Evolutionary conservation across 1,284 basidiomycete genomes (phyloP), one percentile per base, ranked within the genome.

Genomic region (Stereum hirsutum): DNA sequence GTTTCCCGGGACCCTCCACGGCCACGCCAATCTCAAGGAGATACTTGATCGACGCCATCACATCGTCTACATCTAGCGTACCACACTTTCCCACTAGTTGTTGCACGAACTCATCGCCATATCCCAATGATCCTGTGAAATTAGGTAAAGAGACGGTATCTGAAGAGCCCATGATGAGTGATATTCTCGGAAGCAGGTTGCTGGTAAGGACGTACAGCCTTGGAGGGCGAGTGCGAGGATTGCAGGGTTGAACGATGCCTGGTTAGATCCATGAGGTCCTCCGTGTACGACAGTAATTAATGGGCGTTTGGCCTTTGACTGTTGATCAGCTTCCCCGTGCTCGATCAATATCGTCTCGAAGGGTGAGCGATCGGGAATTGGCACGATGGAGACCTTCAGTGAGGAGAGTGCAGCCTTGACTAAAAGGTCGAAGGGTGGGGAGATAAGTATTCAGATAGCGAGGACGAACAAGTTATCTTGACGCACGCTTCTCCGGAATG

Each of bases 111-210:
- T 56, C 61, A 39, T 74, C 63, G n/a, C 65, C 68, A 46, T 66
- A 81, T 6, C 85, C 86, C 20, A 72, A 59, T 0, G 81, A 82
- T 1, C 85, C 85, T 0, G 77, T 80, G 52, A 87, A 89, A 55
- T 87, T 87, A 0, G 77, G 74, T 20, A 72, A 49, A 2, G 75
- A 76, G 12, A 85, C 47, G 0, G 72, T 77, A 51, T 78, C 81
- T 83, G 42, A n/a, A 10, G 14, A 28, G 7, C 41, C n/a, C n/a
- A n/a, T n/a, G n/a, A 36, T 25, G 14, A 38, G 21, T 17, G 11
- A 6, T 12, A 34, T 20, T n/a, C 17, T 30, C 5, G 26, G 30
- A 14, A 17, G 14, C 34, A 42, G 20, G 6, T 6, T 11, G 24
- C n/a, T n/a, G n/a, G n/a, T n/a, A 33, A 37, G 3, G 10, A 63